phyloP scores from a whole-genome alignment of 1,284 basidiomycete genomes.

The Afroboletus lepidellus region DNA sequence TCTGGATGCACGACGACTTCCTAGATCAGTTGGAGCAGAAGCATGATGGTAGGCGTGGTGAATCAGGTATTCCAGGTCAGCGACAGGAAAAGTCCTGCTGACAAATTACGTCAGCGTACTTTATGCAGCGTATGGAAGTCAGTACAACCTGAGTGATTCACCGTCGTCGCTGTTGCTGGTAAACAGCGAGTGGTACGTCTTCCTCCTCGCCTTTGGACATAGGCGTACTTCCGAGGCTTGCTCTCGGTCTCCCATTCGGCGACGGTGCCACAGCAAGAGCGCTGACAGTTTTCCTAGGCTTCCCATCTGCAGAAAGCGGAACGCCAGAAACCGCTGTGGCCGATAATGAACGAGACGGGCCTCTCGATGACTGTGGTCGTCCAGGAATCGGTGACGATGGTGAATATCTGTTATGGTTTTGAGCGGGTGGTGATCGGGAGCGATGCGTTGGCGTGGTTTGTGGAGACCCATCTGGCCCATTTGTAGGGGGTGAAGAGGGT shows the following conservation, averaged over 20 bases:
- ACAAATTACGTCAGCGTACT: slow-evolving; percentile 10
- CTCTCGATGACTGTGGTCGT: slow-evolving; percentile 35
- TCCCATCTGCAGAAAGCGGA: slow-evolving; percentile 49
- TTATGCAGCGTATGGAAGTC: background rate
- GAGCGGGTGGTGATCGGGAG: slow-evolving; percentile 40
- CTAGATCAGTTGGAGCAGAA: slow-evolving; percentile 25
- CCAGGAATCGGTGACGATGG: slow-evolving; percentile 26
- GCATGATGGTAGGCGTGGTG: slow-evolving; percentile 1
- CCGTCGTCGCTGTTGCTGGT: slow-evolving; percentile 68
- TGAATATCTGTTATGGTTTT: slow-evolving; percentile 39
- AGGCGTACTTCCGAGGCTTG: slow-evolving; percentile 34
- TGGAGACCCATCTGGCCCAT: slow-evolving; percentile 17
- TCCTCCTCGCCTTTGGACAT: slow-evolving; percentile 57
- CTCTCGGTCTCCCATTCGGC: slow-evolving; percentile 42
- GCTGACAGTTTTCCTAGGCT: slow-evolving; percentile 61
- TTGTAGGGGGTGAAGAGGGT: slow-evolving; percentile 32
- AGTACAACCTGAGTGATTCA: slow-evolving; percentile 30
- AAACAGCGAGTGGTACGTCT: slow-evolving; percentile 72
- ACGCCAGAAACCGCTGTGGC: slow-evolving; percentile 53
- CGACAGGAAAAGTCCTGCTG: slow-evolving; percentile 9
- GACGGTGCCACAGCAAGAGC: slow-evolving; percentile 53
- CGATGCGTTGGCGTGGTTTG: slow-evolving; percentile 23
- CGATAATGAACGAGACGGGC: slow-evolving; percentile 61
- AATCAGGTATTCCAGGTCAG: slow-evolving; percentile 10
- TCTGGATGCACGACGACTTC: slow-evolving; percentile 22